Evolutionary conservation across 2,329 filamentous ascomycete species (phyloP).

Genomic region (Aureobasidium pullulans): DNA sequence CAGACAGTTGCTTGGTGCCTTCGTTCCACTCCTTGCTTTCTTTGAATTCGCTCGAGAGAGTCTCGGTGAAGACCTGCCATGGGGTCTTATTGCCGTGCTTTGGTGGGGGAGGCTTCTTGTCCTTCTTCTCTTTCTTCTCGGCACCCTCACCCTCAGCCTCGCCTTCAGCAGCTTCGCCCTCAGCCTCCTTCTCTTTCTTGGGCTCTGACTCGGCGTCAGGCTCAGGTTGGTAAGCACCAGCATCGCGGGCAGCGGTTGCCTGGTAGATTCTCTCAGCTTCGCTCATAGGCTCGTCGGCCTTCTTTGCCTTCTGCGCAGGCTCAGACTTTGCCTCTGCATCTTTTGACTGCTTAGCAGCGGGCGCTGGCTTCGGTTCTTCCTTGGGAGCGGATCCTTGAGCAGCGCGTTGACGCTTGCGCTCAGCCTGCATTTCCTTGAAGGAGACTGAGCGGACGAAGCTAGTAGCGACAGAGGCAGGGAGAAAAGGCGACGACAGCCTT

Average conservation of each 20-base stretch:
- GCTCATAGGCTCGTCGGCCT: constrained; percentile 17
- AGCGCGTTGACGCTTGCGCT: constrained; percentile 29
- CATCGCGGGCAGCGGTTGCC: constrained; percentile 23
- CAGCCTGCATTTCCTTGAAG: constrained; percentile 32
- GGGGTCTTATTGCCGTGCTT: constrained; percentile 97
- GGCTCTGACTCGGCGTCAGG: constrained; percentile 35
- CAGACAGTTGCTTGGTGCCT: constrained; percentile 88
- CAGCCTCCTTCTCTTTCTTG: constrained; percentile 24
- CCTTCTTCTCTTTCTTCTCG: constrained; percentile 54
- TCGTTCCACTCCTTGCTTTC: constrained; percentile 99
- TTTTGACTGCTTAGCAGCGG: constrained; percentile 18
- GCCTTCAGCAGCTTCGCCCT: constrained; percentile 38
- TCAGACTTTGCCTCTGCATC: constrained; percentile 24
- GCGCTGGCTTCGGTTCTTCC: constrained; percentile 31
- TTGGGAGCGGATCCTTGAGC: constrained; percentile 29
- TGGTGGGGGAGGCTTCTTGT: constrained; percentile 71
- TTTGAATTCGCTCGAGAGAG: constrained; percentile 88
- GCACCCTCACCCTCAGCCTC: constrained; percentile 43
- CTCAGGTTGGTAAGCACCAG: constrained; percentile 27
- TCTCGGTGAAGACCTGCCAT: constrained; percentile 98
- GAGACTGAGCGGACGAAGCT: constrained; percentile 38
- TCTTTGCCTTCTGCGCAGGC: constrained; percentile 23
- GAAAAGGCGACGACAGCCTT: constrained; percentile 37
- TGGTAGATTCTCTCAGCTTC: constrained; percentile 13
- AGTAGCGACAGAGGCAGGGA: constrained; percentile 36